These are phyloP conservation scores for Pseudozyma flocculosa DNA, from an alignment of 1,284 basidiomycete genomes.

Conservation along the genomic window DNA sequence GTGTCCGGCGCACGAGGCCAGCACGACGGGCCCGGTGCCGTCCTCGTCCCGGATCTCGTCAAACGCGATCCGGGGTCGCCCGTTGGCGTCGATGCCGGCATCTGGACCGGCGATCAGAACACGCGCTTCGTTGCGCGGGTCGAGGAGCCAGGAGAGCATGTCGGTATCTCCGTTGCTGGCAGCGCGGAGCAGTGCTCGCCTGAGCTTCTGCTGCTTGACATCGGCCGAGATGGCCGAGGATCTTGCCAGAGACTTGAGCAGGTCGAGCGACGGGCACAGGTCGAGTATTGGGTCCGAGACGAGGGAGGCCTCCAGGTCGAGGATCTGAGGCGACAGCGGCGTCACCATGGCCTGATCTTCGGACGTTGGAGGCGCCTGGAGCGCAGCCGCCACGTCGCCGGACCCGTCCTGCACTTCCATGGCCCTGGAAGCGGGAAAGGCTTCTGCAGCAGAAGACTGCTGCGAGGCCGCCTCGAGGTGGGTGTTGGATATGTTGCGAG, in stretches of 20 bases:
- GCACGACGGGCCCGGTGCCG: slow-evolving; percentile 42
- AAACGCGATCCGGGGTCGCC: slow-evolving; percentile 9
- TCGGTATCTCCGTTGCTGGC: slow-evolving; percentile 44
- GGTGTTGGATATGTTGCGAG: not conserved
- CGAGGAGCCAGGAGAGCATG: slow-evolving; percentile 45
- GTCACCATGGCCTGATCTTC: not conserved
- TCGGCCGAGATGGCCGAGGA: slow-evolving; percentile 2
- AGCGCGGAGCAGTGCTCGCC: slow-evolving; percentile 29
- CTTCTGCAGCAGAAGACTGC: too few relatives aligned
- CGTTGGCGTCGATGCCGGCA: slow-evolving; percentile 6
- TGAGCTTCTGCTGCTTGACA: slow-evolving; percentile 20
- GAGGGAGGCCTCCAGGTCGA: slow-evolving; percentile 23
- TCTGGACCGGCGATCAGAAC: slow-evolving; percentile 9
- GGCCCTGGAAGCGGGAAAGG: too few relatives aligned
- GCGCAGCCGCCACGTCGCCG: not conserved
- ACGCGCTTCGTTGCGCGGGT: slow-evolving; percentile 20
- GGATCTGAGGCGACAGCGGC: not conserved
- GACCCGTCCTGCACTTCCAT: not conserved
- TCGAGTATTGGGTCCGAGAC: slow-evolving; percentile 35
- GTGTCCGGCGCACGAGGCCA: slow-evolving; percentile 44
- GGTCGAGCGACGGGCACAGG: slow-evolving; percentile 37
- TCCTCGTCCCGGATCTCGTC: slow-evolving; percentile 37
- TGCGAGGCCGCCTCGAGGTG: too few relatives aligned
- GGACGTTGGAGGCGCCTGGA: not conserved
- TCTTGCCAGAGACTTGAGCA: slow-evolving; percentile 25